A percentile compares a stretch with the other conserved stretches of the same genome.
Evolutionary conservation across 2,329 filamentous ascomycete genomes (phyloP).

Genomic region (Alternaria metachromatica): DNA sequence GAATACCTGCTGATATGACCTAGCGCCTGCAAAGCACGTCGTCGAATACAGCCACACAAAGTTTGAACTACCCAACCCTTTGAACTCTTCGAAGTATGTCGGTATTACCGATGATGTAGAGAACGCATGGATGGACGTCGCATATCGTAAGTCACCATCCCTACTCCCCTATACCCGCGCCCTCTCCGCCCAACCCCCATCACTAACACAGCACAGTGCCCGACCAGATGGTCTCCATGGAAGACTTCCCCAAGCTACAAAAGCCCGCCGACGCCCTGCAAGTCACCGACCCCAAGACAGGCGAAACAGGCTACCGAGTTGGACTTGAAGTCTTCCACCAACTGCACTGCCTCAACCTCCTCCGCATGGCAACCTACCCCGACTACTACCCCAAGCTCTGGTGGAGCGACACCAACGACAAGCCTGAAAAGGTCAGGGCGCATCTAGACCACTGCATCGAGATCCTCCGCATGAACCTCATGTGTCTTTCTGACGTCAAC

Average conservation of each 20-base stretch:
- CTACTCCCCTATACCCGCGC: background rate
- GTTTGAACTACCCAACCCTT: constrained; percentile 36
- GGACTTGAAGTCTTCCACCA: constrained; percentile 66
- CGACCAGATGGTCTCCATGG: constrained; percentile 65
- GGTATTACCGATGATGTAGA: constrained; percentile 65
- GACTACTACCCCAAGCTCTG: constrained; percentile 40
- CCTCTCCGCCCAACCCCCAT: background rate
- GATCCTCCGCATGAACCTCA: constrained; percentile 46
- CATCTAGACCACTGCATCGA: constrained; percentile 48
- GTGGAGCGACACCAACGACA: constrained; percentile 36
- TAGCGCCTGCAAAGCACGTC: constrained; percentile 39
- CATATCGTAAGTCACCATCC: constrained; percentile 47
- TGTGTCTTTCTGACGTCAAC: constrained; percentile 45
- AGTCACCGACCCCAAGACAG: constrained; percentile 63
- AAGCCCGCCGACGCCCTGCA: constrained; percentile 61
- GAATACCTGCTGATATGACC: background rate
- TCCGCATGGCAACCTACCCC: constrained; percentile 44
- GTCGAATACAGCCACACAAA: constrained; percentile 35
- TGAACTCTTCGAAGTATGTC: constrained; percentile 54
- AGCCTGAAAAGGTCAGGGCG: constrained; percentile 36
- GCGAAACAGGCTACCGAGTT: constrained; percentile 65
- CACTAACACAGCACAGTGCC: constrained; percentile 54
- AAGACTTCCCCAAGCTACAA: constrained; percentile 61
- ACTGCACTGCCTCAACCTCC: constrained; percentile 46
- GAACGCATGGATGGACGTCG: constrained; percentile 63